Base-by-base conservation (phyloP, 1,139 yeast species). In the Citeromyces hawaiiensis region DNA sequence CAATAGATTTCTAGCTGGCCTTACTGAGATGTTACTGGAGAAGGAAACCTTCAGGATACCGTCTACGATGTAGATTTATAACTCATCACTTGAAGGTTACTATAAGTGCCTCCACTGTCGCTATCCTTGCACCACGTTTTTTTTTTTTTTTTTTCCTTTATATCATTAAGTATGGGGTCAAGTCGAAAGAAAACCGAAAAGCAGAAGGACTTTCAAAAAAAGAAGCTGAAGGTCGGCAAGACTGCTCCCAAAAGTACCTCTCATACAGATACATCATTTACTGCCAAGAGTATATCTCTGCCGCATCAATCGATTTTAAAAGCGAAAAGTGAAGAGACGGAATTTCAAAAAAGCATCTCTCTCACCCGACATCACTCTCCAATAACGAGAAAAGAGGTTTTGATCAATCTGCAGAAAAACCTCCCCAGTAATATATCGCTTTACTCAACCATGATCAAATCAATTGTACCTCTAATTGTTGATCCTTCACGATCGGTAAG, bases 161-260 rank as follows among this genome's bases (percentile, higher is more conserved):
- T n/a, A n/a, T n/a, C n/a, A n/a, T 14, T 29, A 31, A 41, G 23
- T 15, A 73, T 73, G 80, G 77, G 69, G 9, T 68, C 80, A 3
- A 68, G 69, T 43, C 65, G 65, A 54, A 80, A 79, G 63, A 74
- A 68, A 61, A 66, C 70, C 39, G 83, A 80, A 47, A 82, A 81
- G 61, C 68, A 69, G 49, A 81, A 79, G 60, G 93, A 83, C 53
- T 83, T 83, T 54, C 70, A 63, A 55, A 91, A 88, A 63, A 72
- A 80, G 44, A 88, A 86, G 64, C 71, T 91, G 39, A 81, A 72
- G 53, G 97, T 91, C 34, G 99, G 99, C 42, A 91, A 91, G 58
- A 66, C 81, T 2, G 73, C 76, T 23, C 76, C 76, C 6, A 74
- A 72, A 45, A 75, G 88, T 2, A 72, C 76, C 29, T 86, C 85